Base-by-base conservation (phyloP, 208 protist genomes). In the Leishmania martiniquensis region DNA sequence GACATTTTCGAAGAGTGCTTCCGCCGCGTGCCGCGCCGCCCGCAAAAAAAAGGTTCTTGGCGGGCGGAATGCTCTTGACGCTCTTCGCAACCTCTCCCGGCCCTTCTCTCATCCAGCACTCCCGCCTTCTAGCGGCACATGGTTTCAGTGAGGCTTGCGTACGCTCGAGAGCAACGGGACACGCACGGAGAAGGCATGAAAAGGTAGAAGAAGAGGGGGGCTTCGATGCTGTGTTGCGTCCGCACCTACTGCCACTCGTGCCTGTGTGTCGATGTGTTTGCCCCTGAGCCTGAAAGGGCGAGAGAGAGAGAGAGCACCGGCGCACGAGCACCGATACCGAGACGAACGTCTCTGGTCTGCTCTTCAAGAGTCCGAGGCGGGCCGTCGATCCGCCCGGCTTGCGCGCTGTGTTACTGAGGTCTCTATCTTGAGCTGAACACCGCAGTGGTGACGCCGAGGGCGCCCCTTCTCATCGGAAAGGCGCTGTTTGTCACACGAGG, bases 211-310 rank as follows among this genome's bases (percentile, higher is more conserved):
- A 12, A 13, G n/a, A 13, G 55, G 55, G n/a, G 55, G 20, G n/a
- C 1, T 60, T 22, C 32, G 55, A 32, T 60, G 55, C 9, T 66
- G 60, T 44, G 37, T 34, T 44, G 29, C 44, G 37, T 4, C 34
- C 9, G 59, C 60, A 44, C 60, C 34, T 13, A 1, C 17, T 37
- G 15, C 2, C 34, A 66, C 60, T 17, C 12, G 44, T 2, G 60
- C 34, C 15, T 49, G 44, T 4, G 66, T 52, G 66, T 57, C 12
- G 67, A 13, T 55, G 72, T 69, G 71, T 75, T 54, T n/a, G 55
- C 25, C 22, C 37, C 51, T 1, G 20, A 37, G 37, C 29, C 66
- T 51, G 67, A 57, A 45, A 9, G 22, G 34, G 42, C 5, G 63
- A 49, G 63, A 62, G 57, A n/a, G 15, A 62, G n/a, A n/a, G n/a